Evolutionary conservation across 805 yeast genomes (phyloP).

Genomic region (Spathaspora passalidarum): DNA sequence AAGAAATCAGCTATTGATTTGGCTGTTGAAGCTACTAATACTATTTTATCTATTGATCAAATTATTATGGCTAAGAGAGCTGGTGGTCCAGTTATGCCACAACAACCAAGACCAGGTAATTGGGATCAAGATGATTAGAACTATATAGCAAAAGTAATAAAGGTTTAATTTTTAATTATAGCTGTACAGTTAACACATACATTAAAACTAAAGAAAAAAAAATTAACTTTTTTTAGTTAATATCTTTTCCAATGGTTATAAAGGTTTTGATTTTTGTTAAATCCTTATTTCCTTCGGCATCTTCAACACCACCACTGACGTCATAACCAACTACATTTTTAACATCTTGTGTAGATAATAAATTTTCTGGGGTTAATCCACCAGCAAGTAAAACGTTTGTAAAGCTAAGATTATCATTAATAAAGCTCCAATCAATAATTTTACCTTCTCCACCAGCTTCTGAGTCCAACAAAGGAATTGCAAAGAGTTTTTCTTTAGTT

Average conservation of each 20-base stretch:
- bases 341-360: slow-evolving; percentile 46
- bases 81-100: slow-evolving; percentile 93
- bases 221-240: slow-evolving; percentile 4
- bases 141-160: not conserved
- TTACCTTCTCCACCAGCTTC: slow-evolving; percentile 93
- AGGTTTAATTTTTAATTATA: too few relatives aligned
- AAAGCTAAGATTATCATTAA: slow-evolving; percentile 35
- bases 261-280: slow-evolving; percentile 56
- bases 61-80: slow-evolving; percentile 99
- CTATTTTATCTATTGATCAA: slow-evolving; percentile 90
- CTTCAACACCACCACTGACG: slow-evolving; percentile 93
- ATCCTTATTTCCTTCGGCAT: slow-evolving; percentile 69
- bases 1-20: slow-evolving; percentile 86
- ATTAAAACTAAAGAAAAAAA: too few relatives aligned
- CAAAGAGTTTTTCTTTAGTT: slow-evolving; percentile 28
- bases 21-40: slow-evolving; percentile 93
- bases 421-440: slow-evolving; percentile 63
- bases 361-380: slow-evolving; percentile 78
- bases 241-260: slow-evolving; percentile 48
- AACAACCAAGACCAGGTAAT: slow-evolving; percentile 83
- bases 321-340: slow-evolving; percentile 83
- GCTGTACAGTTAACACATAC: too few relatives aligned
- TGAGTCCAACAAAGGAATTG: slow-evolving; percentile 72
- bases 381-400: slow-evolving; percentile 75
- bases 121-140: slow-evolving; percentile 89